phyloP scores from a whole-genome alignment of 108 stramenopile genomes.

The Cyclotella atomus region DNA sequence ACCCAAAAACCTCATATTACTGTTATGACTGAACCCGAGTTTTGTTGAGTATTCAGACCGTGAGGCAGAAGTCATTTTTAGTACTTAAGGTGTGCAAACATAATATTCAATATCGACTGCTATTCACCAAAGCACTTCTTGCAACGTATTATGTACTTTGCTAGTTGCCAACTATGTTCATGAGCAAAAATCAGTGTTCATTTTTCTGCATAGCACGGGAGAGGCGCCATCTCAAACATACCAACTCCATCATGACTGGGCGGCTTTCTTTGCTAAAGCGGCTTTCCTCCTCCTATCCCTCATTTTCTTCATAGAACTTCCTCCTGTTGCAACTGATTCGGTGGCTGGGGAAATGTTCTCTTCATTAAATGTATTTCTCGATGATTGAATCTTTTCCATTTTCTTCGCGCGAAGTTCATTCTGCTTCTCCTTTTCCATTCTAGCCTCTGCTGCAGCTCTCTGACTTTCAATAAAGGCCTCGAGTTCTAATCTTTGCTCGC shows the following conservation, averaged over 20 bases:
- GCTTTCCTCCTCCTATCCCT: slow-evolving; percentile 10
- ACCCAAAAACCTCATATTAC: too few relatives aligned
- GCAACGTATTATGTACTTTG: not conserved
- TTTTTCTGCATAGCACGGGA: not conserved
- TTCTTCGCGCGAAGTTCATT: slow-evolving; percentile 10
- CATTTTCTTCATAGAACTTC: slow-evolving; percentile 16
- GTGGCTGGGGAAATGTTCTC: not conserved
- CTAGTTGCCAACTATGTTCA: not conserved
- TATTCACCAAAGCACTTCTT: slow-evolving; percentile 2
- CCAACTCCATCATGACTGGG: not conserved
- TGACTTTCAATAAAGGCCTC: slow-evolving; percentile 2
- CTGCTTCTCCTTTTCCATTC: slow-evolving; percentile 6
- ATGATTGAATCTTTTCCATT: slow-evolving; percentile 9
- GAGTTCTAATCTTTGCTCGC: not conserved
- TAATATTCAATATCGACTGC: not conserved
- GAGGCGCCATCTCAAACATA: not conserved
- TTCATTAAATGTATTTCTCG: not conserved
- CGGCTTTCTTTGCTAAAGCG: slow-evolving; percentile 1
- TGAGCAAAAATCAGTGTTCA: slow-evolving; percentile 7
- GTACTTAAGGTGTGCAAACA: slow-evolving; percentile 1
- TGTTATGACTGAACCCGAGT: too few relatives aligned
- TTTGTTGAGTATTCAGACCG: too few relatives aligned
- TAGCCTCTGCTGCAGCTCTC: not conserved
- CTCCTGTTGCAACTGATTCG: not conserved
- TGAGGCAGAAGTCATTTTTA: too few relatives aligned